Evolutionary conservation across 768 basidiomycete genomes (phyloP), one percentile per base, ranked within the genome.

Genomic region (Trametes cingulata): DNA sequence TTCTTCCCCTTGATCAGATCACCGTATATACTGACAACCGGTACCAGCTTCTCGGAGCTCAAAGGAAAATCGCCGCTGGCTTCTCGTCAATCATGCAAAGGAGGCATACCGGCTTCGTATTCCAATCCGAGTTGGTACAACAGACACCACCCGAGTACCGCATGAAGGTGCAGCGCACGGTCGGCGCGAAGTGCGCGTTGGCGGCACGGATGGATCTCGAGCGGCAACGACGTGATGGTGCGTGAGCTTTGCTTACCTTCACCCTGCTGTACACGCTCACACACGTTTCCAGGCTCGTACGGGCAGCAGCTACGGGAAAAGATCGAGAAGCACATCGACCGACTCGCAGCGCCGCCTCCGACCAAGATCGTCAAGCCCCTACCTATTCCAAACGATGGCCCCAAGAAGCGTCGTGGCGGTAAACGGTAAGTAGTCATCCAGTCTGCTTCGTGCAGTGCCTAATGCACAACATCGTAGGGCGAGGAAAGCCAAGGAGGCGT

Each of bases 401-500:
- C 90, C 7, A 95, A 96, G 78, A 98, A 98, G 72, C 86, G 96
- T 52, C 83, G 94, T 42, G 97, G 97, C 67, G 97, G 97, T 13
- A 95, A 92, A 78, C 86, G 95, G 94, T 93, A 56, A 47, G 82
- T 74, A 25, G 3, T 20, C 19, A 25, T 8, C 12, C 10, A 22
- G 10, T 4, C 29, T 29, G n/a, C 12, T 39, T 14, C 17, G 20
- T 54, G 19, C 14, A 24, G 56, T 27, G 51, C 42, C 36, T 22
- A 22, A 3, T 27, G 48, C 2, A 15, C 5, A 36, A 55, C n/a
- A 24, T 55, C 12, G 3, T 37, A 97, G 95, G 8, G 97, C 96
- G 1, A 86, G 97, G 46, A 96, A 98, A 72, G 91, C 94, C n/a
- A 99, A 99, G 71, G 97, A 98, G 74, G 95, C 94, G 1, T 95